Conservation (phyloP, 768 basidiomycete species). For the Dioszegia aurantiaca region DNA sequence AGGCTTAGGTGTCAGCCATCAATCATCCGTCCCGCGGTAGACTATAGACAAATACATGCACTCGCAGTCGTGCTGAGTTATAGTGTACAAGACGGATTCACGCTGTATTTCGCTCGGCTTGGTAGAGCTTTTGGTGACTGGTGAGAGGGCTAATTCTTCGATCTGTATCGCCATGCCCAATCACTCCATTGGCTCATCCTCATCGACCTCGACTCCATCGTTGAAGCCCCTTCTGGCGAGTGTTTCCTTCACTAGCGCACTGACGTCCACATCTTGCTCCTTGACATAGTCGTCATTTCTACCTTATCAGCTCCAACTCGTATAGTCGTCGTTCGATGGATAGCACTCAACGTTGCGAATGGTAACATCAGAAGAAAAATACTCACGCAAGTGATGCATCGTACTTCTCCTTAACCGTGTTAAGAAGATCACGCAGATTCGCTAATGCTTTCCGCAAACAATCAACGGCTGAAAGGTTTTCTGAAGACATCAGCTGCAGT, state of each 20-base stretch:
- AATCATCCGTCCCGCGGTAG: too few relatives aligned
- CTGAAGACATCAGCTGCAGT: conserved; percentile 54
- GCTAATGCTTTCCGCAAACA: conserved; percentile 73
- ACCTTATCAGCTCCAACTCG: conserved; percentile 8
- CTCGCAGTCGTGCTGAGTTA: too few relatives aligned
- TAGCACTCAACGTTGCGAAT: neutral
- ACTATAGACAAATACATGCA: too few relatives aligned
- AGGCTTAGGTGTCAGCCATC: too few relatives aligned
- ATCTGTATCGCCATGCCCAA: too few relatives aligned
- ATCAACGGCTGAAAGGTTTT: conserved; percentile 77
- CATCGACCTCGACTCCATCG: conserved; percentile 19
- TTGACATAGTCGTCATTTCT: conserved; percentile 38
- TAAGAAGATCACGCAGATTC: conserved; percentile 74
- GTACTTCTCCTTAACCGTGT: conserved; percentile 69
- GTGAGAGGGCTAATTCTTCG: too few relatives aligned
- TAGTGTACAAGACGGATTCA: too few relatives aligned
- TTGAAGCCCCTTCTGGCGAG: conserved; percentile 31
- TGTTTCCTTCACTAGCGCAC: conserved; percentile 34
- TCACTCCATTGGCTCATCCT: conserved; percentile 3
- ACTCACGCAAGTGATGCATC: conserved; percentile 58
- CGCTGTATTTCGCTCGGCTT: too few relatives aligned
- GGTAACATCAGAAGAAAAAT: neutral
- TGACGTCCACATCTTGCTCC: conserved; percentile 48
- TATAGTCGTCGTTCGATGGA: too few relatives aligned
- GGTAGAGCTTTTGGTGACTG: too few relatives aligned